A percentile compares a stretch with the other conserved stretches of the same genome.
These are phyloP conservation scores for Penicillium desertorum DNA, from an alignment of 495 filamentous ascomycete genomes.

Conservation along the genomic window DNA sequence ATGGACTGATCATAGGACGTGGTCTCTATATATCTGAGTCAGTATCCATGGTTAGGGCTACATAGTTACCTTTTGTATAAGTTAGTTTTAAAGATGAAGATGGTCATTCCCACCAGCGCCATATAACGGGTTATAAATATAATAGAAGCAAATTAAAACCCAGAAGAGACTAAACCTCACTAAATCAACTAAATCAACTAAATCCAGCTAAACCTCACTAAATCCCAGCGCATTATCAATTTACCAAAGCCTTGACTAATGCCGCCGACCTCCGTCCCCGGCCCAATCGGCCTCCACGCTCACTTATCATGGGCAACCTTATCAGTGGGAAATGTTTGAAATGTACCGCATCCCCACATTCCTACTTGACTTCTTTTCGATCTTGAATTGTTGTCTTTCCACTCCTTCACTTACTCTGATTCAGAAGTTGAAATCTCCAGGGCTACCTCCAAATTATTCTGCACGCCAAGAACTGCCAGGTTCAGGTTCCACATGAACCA, in stretches of 20 bases:
- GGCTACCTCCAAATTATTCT: conserved; percentile 1
- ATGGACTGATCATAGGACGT: conserved; percentile 3
- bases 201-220: background rate
- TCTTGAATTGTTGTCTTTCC: background rate
- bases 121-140: background rate
- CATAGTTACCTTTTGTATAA: background rate
- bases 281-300: conserved; percentile 27
- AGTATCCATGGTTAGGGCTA: background rate
- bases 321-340: conserved; percentile 11
- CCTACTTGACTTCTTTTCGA: conserved; percentile 8
- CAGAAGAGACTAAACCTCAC: background rate
- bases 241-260: conserved; percentile 28
- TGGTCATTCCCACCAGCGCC: background rate
- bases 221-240: conserved; percentile 1
- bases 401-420: background rate
- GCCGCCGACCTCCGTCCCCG: conserved; percentile 16
- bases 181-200: background rate
- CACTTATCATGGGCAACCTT: conserved; percentile 23
- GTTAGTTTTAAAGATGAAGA: background rate
- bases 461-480: conserved; percentile 21
- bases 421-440: background rate
- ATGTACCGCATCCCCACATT: conserved; percentile 17
- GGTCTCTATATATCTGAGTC: background rate
- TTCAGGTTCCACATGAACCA: conserved; percentile 40
- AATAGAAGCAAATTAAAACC: background rate